These are phyloP conservation scores for Viola pubescens DNA, from an alignment of 441 rosid genomes.

Conservation along the genomic window DNA sequence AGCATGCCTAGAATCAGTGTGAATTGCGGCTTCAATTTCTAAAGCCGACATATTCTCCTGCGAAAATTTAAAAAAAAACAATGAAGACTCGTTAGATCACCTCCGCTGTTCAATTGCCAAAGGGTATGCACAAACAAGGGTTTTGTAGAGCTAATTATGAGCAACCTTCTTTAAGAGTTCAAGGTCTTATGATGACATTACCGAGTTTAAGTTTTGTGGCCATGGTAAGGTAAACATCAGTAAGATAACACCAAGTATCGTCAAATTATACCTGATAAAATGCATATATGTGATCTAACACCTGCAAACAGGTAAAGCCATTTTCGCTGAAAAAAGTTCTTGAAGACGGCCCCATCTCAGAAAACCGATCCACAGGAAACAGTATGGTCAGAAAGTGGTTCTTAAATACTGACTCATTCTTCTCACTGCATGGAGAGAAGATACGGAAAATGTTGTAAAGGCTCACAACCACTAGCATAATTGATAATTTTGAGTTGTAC, in stretches of 20 bases:
- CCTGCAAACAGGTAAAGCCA: conserved; percentile 75
- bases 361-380: conserved; percentile 74
- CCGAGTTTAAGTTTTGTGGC: too few species aligned
- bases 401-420: conserved; percentile 58
- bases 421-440: conserved; percentile 58
- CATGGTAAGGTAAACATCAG: background rate
- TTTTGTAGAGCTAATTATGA: too few species aligned
- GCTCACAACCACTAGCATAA: background rate
- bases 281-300: conserved; percentile 54
- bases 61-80: too few species aligned
- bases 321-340: conserved; percentile 71
- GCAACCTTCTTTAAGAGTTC: too few species aligned
- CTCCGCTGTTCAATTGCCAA: too few species aligned
- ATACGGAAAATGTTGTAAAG: conserved; percentile 9
- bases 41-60: conserved; percentile 67
- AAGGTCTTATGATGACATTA: too few species aligned
- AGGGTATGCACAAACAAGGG: background rate
- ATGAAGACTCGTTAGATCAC: too few species aligned
- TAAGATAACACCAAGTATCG: background rate
- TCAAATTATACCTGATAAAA: conserved; percentile 78
- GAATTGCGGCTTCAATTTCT: conserved; percentile 74
- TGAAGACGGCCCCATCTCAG: conserved; percentile 96
- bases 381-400: conserved; percentile 73
- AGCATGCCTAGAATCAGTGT: conserved; percentile 86
- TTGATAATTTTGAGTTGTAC: background rate